Base-by-base conservation (phyloP, 1,284 basidiomycete species). In the Sphaerobolus stellatus region DNA sequence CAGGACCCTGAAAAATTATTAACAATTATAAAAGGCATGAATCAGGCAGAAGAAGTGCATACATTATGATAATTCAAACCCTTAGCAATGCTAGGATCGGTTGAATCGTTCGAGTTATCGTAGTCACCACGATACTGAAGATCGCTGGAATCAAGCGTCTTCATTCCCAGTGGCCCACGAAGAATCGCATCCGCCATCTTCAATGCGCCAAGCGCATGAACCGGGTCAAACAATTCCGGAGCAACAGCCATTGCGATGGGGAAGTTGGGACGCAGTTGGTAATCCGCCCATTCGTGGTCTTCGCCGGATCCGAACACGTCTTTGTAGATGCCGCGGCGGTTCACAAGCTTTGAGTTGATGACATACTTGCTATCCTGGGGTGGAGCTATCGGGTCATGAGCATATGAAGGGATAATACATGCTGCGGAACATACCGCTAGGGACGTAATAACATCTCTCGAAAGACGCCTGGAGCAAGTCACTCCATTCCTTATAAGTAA, bases 251-350 rank as follows among this genome's bases (percentile, higher is more conserved):
- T 98, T 1, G 96, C 92, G 59, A 98, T 91, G 3, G 92, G 86
- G 77, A 94, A 96, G 74, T 98, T 97, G 65, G 86, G 83, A 56
- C 93, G 83, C 62, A 95, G 81, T 72, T 98, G 96, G 70, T 99
- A 99, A 73, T 99, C 95, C 6, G 92, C 92, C 89, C 94, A 98
- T 71, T 94, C 92, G 53, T 92, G 82, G 13, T 87, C 89, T 50
- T 77, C 67, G 1, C 92, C 92, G 16, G 94, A 94, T 33, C 94
- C 93, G 62, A 90, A 92, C 5, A 98, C 94, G 66, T 99, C 96
- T 77, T 99, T 99, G 81, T 99, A 99, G 69, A 98, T 96, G 4
- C 96, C 96, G 47, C 96, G 82, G 24, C 93, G 88, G 70, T 94
- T 92, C 60, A 98, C 79, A 30, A 98, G 73, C 28, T 67, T 76